phyloP scores from a whole-genome alignment of 1,139 yeast genomes.

The Sugiyamaella xylanicola region DNA sequence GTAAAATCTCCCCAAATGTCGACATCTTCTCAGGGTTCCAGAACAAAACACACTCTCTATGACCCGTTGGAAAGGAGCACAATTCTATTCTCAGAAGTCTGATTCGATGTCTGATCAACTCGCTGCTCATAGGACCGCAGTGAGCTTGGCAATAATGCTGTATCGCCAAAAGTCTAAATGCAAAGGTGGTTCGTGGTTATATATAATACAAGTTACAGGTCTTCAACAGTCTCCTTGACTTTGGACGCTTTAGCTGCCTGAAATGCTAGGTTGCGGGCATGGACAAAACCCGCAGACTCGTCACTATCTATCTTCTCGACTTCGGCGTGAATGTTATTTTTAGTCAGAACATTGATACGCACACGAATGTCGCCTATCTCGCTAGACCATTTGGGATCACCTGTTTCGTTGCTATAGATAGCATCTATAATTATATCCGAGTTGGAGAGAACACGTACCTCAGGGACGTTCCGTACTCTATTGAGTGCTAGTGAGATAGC shows the following conservation, averaged over 20 bases:
- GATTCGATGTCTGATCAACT: too few relatives aligned
- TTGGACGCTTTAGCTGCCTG: constrained; percentile 13
- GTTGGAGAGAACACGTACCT: constrained; percentile 6
- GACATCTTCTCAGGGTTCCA: too few relatives aligned
- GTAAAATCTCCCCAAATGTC: too few relatives aligned
- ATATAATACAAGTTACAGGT: constrained; percentile 1
- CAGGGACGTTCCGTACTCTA: constrained; percentile 7
- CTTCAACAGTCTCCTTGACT: constrained; percentile 7
- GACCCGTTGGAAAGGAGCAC: too few relatives aligned
- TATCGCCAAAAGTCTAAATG: too few relatives aligned
- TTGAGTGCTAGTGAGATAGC: constrained; percentile 14
- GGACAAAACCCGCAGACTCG: constrained; percentile 1
- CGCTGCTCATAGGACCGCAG: too few relatives aligned
- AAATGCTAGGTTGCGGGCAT: constrained; percentile 10
- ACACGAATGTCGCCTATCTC: constrained; percentile 14
- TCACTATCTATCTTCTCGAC: neutral
- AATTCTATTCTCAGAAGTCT: too few relatives aligned
- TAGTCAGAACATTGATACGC: constrained; percentile 10
- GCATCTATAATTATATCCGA: constrained; percentile 15
- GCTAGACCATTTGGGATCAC: constrained; percentile 11
- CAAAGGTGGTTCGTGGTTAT: too few relatives aligned
- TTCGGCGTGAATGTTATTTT: constrained; percentile 11
- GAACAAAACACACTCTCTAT: too few relatives aligned
- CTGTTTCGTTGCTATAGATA: constrained; percentile 12
- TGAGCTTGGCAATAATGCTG: too few relatives aligned